Conservation (phyloP, 768 basidiomycete genomes). For the Lactarius sanguifluus region DNA sequence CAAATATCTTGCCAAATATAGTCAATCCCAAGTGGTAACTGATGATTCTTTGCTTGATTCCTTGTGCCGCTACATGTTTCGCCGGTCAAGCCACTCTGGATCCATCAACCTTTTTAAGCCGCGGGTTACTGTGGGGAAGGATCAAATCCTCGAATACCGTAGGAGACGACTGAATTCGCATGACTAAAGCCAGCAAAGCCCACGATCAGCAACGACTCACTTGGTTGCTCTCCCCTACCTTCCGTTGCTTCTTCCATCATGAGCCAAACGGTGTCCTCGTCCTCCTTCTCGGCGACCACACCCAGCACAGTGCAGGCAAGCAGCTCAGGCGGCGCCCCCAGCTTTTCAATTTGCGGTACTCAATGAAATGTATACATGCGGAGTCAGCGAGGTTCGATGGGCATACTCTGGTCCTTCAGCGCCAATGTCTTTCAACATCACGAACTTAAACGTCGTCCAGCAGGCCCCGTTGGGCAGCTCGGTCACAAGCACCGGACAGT, state of each 20-base stretch:
- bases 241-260: conserved; percentile 3
- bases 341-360: conserved; percentile 12
- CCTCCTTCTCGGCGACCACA: not conserved
- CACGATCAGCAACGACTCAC: not conserved
- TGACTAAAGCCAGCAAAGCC: too few relatives aligned
- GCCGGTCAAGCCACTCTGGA: too few relatives aligned
- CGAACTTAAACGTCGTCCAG: conserved; percentile 40
- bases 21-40: too few relatives aligned
- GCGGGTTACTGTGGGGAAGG: too few relatives aligned
- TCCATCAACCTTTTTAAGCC: too few relatives aligned
- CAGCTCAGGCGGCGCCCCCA: not conserved
- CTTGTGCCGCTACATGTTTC: too few relatives aligned
- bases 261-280: not conserved
- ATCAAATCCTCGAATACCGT: too few relatives aligned
- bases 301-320: not conserved
- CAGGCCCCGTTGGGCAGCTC: conserved; percentile 12
- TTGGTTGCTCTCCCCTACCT: not conserved
- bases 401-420: conserved; percentile 28
- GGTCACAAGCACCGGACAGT: not conserved
- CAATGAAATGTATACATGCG: conserved; percentile 40
- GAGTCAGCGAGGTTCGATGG: conserved; percentile 35
- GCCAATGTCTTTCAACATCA: conserved; percentile 39
- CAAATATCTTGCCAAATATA: too few relatives aligned
- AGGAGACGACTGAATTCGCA: too few relatives aligned
- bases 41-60: too few relatives aligned